These are phyloP conservation scores for Russula vinacea DNA, from an alignment of 768 basidiomycete genomes.

Conservation along the genomic window DNA sequence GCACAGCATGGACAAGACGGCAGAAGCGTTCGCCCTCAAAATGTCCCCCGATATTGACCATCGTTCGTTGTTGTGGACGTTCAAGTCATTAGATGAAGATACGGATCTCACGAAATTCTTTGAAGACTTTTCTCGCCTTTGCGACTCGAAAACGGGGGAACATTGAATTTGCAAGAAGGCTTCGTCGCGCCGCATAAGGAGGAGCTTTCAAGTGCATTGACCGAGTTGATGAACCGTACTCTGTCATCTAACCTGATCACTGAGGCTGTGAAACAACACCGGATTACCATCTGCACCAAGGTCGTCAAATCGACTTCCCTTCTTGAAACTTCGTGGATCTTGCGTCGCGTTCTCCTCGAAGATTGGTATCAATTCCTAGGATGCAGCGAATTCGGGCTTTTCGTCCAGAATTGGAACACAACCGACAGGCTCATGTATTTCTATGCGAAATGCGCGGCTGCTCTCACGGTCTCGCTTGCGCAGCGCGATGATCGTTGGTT, in stretches of 20 bases:
- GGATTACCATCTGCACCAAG: conserved; percentile 1
- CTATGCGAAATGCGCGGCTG: conserved; percentile 10
- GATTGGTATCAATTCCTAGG: conserved; percentile 6
- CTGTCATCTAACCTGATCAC: conserved; percentile 1
- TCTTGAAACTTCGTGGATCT: conserved; percentile 1
- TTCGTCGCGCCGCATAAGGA: background rate
- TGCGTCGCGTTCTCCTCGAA: conserved; percentile 7
- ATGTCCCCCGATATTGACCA: background rate
- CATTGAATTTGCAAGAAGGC: background rate
- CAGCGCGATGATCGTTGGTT: conserved; percentile 6
- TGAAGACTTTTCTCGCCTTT: conserved; percentile 15
- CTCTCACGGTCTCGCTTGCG: background rate
- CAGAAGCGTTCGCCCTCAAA: background rate
- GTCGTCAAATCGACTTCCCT: background rate
- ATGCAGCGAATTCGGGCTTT: conserved; percentile 10
- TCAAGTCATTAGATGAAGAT: conserved; percentile 13
- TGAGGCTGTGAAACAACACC: conserved; percentile 6
- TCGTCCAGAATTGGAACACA: background rate
- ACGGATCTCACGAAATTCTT: conserved; percentile 13
- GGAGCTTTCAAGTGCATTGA: background rate
- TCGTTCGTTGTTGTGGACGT: conserved; percentile 6
- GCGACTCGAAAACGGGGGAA: background rate
- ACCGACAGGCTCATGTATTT: background rate
- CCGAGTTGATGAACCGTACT: conserved; percentile 12
- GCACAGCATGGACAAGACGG: background rate